Evolutionary conservation across 2,329 filamentous ascomycete species (phyloP).

Genomic region (Arthrobotrys pseudoclavata): DNA sequence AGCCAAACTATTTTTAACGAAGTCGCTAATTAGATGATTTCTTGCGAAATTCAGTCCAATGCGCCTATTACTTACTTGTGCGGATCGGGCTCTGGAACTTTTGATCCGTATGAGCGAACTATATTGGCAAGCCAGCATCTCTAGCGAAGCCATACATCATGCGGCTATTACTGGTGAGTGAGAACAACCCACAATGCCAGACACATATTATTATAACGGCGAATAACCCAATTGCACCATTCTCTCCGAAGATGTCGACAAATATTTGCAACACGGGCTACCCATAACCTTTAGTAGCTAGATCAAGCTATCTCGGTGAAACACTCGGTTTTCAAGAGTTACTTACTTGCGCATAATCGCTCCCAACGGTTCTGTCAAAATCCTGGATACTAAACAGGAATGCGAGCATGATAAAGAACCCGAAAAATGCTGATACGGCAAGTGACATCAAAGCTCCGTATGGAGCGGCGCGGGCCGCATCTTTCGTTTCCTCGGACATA

Average conservation of each 20-base stretch:
- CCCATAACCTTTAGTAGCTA: background rate
- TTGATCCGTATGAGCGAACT: conserved; percentile 71
- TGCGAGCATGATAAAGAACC: conserved; percentile 73
- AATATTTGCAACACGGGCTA: conserved; percentile 74
- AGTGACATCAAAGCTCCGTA: conserved; percentile 73
- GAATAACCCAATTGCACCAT: conserved; percentile 72
- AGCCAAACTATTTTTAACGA: conserved; percentile 69
- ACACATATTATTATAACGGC: conserved; percentile 73
- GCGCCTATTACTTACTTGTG: conserved; percentile 45
- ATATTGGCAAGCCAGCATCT: conserved; percentile 71
- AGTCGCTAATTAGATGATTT: background rate
- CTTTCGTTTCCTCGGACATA: conserved; percentile 72
- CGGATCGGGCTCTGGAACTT: conserved; percentile 70
- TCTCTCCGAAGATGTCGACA: conserved; percentile 72
- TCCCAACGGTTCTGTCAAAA: conserved; percentile 69
- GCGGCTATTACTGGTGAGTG: conserved; percentile 72
- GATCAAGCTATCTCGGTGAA: background rate
- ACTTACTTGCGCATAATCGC: conserved; percentile 66
- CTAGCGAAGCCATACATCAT: conserved; percentile 75
- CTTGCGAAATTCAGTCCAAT: background rate
- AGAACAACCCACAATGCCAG: conserved; percentile 74
- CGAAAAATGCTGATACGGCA: conserved; percentile 72
- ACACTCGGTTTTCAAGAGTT: background rate
- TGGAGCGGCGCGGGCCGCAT: conserved; percentile 72
- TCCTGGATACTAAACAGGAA: conserved; percentile 74